phyloP scores from a whole-genome alignment of 257 asterid species.

The Anisodus acutangulus region DNA sequence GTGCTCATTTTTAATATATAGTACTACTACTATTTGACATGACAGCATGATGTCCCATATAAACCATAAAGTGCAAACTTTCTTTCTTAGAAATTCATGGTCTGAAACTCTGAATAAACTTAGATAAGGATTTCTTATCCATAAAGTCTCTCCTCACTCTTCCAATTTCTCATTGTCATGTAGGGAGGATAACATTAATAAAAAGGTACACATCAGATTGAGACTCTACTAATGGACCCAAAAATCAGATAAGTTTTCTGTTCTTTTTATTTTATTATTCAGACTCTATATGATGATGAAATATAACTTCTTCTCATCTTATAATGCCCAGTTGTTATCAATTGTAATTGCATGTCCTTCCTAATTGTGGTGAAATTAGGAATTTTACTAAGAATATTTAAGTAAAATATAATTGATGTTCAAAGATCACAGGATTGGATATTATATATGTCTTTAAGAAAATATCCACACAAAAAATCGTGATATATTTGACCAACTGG shows the following conservation, averaged over 20 bases:
- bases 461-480: not conserved
- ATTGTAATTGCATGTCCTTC: no score
- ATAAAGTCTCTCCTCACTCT: not conserved
- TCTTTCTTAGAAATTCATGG: not conserved
- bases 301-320: no score
- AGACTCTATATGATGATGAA: no score
- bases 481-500: not conserved
- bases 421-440: no score
- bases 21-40: not conserved
- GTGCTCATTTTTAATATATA: not conserved
- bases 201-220: not conserved
- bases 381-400: no score
- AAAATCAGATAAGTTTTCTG: not conserved
- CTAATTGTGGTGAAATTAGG: no score
- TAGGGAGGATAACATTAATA: not conserved
- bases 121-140: constrained; percentile 24
- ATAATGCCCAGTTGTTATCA: not conserved
- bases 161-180: constrained; percentile 9
- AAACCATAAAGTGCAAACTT: not conserved
- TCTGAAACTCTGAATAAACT: constrained; percentile 4
- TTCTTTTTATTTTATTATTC: not conserved
- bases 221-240: not conserved
- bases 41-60: constrained; percentile 4
- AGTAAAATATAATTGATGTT: no score
- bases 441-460: no score